Conservation (phyloP, 2,329 filamentous ascomycete genomes). For the Penicillium sp. region DNA sequence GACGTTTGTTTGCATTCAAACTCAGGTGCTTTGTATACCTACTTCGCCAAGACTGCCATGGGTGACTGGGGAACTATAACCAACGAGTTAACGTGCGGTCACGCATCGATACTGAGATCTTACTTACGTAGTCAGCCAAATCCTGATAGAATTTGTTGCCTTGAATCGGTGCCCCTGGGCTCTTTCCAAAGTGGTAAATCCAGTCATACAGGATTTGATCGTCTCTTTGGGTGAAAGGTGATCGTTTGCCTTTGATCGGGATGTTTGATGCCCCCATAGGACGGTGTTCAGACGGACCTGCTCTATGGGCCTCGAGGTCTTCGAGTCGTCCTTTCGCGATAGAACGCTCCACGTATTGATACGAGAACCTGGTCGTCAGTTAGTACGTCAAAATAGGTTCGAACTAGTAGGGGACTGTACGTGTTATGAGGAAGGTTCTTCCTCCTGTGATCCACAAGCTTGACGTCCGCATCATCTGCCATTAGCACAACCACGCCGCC, state of each 20-base stretch:
- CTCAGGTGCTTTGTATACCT: conserved; percentile 43
- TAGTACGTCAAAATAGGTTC: conserved; percentile 5
- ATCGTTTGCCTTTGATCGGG: conserved; percentile 34
- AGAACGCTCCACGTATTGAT: conserved; percentile 59
- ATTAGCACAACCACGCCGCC: conserved; percentile 56
- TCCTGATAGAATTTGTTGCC: conserved; percentile 51
- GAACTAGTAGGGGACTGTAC: conserved; percentile 31
- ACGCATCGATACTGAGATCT: neutral
- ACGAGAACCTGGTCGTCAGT: conserved; percentile 50
- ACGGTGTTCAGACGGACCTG: conserved; percentile 49
- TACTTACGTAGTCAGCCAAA: conserved; percentile 40
- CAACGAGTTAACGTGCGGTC: conserved; percentile 1
- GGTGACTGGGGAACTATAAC: conserved; percentile 46
- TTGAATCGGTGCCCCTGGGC: conserved; percentile 31
- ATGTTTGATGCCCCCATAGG: conserved; percentile 46
- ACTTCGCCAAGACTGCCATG: conserved; percentile 53
- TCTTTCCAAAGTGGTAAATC: conserved; percentile 39
- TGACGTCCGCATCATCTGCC: conserved; percentile 60
- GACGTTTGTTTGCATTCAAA: conserved; percentile 39
- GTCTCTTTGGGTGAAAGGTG: conserved; percentile 44
- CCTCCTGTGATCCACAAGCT: conserved; percentile 60
- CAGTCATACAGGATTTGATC: conserved; percentile 50
- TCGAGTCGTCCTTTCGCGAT: conserved; percentile 52
- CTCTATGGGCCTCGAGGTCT: conserved; percentile 50
- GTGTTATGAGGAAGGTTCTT: conserved; percentile 53